Conservation (phyloP, 139 green algal species). For the Astrephomene gubernaculifera region DNA sequence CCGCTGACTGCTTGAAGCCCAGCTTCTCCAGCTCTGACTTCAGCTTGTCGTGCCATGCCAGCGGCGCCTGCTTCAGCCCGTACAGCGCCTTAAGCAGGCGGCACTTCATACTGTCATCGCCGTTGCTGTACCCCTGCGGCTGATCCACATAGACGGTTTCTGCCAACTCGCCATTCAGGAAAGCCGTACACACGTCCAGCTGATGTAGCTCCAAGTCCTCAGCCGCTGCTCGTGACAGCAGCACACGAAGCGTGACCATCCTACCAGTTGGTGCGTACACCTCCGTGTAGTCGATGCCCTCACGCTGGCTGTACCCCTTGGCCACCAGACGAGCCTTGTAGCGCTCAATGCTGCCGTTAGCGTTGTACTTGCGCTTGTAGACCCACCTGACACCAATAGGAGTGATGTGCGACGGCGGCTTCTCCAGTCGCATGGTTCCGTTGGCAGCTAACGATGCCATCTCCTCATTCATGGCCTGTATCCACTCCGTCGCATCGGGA, state of each 20-base stretch:
- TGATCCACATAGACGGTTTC: slow-evolving; percentile 59
- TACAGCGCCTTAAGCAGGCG: slow-evolving; percentile 55
- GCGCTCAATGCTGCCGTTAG: slow-evolving; percentile 2
- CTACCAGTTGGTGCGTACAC: slow-evolving; percentile 17
- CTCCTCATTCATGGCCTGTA: neutral
- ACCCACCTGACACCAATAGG: neutral
- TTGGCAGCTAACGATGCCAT: neutral
- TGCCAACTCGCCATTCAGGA: slow-evolving; percentile 53
- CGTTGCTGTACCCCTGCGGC: slow-evolving; percentile 48
- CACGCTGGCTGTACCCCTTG: neutral
- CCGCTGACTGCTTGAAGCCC: slow-evolving; percentile 39
- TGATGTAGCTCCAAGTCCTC: neutral
- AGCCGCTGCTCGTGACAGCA: neutral
- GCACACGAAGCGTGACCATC: neutral
- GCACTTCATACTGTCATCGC: neutral
- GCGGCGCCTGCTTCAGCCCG: slow-evolving; percentile 58
- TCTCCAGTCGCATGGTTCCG: neutral
- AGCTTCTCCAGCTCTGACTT: slow-evolving; percentile 10
- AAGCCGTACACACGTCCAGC: slow-evolving; percentile 43
- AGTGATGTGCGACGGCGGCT: no score
- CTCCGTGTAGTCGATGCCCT: slow-evolving; percentile 21
- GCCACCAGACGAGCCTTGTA: slow-evolving; percentile 28
- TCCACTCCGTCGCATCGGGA: neutral
- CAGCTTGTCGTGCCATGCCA: slow-evolving; percentile 52
- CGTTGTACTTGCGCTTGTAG: neutral